Evolutionary conservation across 202 grass and related monocot genomes (phyloP).

Genomic region (Dendrocalamus latiflorus): DNA sequence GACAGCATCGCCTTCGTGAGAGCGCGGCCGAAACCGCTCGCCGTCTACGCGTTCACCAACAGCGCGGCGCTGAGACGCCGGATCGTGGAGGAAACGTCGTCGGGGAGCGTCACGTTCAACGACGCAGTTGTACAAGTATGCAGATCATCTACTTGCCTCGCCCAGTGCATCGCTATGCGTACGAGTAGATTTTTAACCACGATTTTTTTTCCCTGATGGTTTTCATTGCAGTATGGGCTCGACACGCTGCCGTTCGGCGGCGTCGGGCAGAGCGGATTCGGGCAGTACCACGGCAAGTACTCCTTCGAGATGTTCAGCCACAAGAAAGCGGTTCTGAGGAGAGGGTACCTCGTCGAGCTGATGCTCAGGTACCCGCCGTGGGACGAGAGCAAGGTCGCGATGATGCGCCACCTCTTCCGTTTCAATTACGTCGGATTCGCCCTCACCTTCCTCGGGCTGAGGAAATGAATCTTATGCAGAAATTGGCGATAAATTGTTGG

Average conservation of each 20-base stretch:
- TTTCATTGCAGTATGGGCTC: slow-evolving; percentile 41
- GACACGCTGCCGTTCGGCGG: slow-evolving; percentile 83
- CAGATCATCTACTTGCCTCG: neutral
- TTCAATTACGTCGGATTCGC: slow-evolving; percentile 57
- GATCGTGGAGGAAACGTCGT: slow-evolving; percentile 79
- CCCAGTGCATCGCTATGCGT: too few species aligned
- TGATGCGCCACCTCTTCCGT: slow-evolving; percentile 54
- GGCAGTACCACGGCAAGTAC: too few species aligned
- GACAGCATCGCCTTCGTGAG: slow-evolving; percentile 69
- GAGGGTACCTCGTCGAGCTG: too few species aligned
- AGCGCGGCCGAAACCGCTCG: slow-evolving; percentile 64
- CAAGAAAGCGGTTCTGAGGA: too few species aligned
- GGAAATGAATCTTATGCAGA: neutral
- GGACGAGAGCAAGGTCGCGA: too few species aligned
- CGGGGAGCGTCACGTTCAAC: slow-evolving; percentile 72
- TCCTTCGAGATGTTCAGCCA: too few species aligned
- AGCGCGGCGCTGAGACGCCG: slow-evolving; percentile 36
- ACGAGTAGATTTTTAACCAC: neutral
- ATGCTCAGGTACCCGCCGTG: too few species aligned
- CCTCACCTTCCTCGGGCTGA: slow-evolving; percentile 52
- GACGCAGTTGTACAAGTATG: slow-evolving; percentile 70
- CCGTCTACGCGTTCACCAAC: slow-evolving; percentile 75
- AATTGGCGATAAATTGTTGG: neutral
- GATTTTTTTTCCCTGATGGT: neutral
- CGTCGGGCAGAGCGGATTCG: slow-evolving; percentile 72